A percentile compares a stretch with the other conserved stretches of the same genome.
These are phyloP conservation scores for Cercospora sp. DNA, from an alignment of 2,329 filamentous ascomycete species.

Conservation along the genomic window DNA sequence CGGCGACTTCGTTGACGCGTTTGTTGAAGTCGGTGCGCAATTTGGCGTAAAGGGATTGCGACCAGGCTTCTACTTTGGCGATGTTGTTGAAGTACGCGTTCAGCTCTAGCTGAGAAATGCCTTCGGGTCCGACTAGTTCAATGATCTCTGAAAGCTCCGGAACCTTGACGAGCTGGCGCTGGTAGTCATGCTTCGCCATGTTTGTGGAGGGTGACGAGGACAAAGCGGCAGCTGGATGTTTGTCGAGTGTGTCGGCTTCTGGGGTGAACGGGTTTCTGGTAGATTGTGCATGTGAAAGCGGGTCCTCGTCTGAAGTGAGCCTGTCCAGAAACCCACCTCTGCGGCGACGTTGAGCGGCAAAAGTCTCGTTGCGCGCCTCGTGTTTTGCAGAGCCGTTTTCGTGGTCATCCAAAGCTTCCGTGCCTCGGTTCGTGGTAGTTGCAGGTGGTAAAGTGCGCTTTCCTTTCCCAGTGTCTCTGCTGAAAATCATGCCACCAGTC, in stretches of 20 bases:
- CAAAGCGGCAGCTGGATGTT: not conserved
- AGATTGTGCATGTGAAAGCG: not conserved
- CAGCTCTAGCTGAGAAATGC: not conserved
- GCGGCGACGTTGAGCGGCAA: not conserved
- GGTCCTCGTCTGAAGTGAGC: not conserved
- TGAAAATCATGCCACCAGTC: not conserved
- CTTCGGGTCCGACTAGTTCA: not conserved
- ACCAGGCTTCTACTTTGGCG: not conserved
- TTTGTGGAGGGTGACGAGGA: not conserved
- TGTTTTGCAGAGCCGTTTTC: not conserved
- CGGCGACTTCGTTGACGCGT: not conserved
- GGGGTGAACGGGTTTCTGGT: not conserved
- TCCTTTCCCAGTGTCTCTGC: not conserved
- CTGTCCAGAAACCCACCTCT: not conserved
- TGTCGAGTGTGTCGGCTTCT: not conserved
- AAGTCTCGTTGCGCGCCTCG: not conserved
- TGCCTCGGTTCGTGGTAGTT: not conserved
- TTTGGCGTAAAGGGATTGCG: not conserved
- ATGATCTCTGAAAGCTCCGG: not conserved
- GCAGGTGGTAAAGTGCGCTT: not conserved
- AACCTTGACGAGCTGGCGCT: not conserved
- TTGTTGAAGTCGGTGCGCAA: slow-evolving; percentile 6
- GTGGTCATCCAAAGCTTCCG: not conserved
- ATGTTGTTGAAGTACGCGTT: slow-evolving; percentile 4
- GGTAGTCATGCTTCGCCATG: not conserved